A percentile compares a stretch with the other conserved stretches of the same genome.
Evolutionary conservation across 2,329 filamentous ascomycete genomes (phyloP).

Genomic region (Cercospora canescens): DNA sequence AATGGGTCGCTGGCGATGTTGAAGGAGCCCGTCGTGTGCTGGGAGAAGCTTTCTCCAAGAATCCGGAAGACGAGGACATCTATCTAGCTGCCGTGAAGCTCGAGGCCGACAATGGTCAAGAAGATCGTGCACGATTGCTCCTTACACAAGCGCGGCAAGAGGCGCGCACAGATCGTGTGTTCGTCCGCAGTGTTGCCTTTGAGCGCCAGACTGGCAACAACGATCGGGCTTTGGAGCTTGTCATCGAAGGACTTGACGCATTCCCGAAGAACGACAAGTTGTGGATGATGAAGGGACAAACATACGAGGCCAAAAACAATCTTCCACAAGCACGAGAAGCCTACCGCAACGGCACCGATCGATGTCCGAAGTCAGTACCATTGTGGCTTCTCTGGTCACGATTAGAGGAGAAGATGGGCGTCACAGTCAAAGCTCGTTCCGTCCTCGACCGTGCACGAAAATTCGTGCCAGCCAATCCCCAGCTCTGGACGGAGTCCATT

Average conservation of each 20-base stretch:
- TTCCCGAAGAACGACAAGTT: conserved; percentile 87
- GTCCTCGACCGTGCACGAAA: conserved; percentile 89
- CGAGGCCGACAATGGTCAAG: conserved; percentile 84
- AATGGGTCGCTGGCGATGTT: conserved; percentile 84
- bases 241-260: conserved; percentile 79
- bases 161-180: conserved; percentile 92
- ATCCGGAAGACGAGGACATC: conserved; percentile 96
- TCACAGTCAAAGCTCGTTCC: conserved; percentile 87
- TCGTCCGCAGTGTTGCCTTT: conserved; percentile 94
- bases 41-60: conserved; percentile 87
- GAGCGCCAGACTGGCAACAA: conserved; percentile 80
- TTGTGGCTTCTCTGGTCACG: conserved; percentile 88
- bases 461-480: conserved; percentile 78
- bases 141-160: conserved; percentile 80
- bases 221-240: conserved; percentile 81
- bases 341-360: conserved; percentile 83
- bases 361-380: conserved; percentile 78
- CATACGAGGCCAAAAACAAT: conserved; percentile 83
- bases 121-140: conserved; percentile 77
- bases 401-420: conserved; percentile 81
- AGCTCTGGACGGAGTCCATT: conserved; percentile 92
- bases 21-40: conserved; percentile 84
- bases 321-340: conserved; percentile 84
- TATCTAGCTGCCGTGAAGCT: conserved; percentile 96
- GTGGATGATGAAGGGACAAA: conserved; percentile 99